Conservation (phyloP, 441 rosid genomes). For the Erodium chrysanthum region DNA sequence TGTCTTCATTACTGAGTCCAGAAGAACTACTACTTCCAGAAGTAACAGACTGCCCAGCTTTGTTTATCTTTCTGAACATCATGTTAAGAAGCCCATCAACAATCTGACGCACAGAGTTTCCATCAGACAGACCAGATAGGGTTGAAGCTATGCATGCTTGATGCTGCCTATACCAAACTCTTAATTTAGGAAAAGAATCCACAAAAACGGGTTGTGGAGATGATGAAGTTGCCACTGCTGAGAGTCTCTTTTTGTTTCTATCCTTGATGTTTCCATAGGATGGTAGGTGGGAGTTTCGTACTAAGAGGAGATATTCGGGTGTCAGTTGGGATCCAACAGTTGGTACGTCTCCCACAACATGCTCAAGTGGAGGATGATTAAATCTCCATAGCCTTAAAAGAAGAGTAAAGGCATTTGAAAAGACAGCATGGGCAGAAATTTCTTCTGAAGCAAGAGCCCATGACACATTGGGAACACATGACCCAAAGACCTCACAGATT, state of each 20-base stretch:
- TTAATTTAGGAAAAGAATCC: conserved; percentile 63
- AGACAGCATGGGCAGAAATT: conserved; percentile 57
- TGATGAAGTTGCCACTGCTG: conserved; percentile 46
- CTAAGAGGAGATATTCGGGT: conserved; percentile 60
- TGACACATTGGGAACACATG: conserved; percentile 50
- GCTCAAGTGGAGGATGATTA: conserved; percentile 72
- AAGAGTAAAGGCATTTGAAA: conserved; percentile 67
- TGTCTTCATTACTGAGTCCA: conserved; percentile 49
- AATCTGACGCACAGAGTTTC: conserved; percentile 53
- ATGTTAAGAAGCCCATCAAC: conserved; percentile 57
- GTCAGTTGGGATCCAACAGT: conserved; percentile 68
- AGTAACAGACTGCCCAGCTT: conserved; percentile 48
- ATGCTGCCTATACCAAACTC: conserved; percentile 70
- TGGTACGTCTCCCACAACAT: conserved; percentile 72
- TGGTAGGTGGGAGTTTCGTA: conserved; percentile 56
- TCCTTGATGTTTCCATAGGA: conserved; percentile 44
- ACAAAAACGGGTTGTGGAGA: conserved; percentile 51
- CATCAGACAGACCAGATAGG: conserved; percentile 52
- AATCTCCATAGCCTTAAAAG: conserved; percentile 78
- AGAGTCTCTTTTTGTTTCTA: conserved; percentile 47
- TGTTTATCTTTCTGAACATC: conserved; percentile 49
- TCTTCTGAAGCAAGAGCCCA: conserved; percentile 55
- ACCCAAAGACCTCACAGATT: conserved; percentile 68
- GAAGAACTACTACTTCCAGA: conserved; percentile 63
- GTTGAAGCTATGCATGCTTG: conserved; percentile 69